Base-by-base conservation (phyloP, 2,329 filamentous ascomycete species). In the Verticillium klebahnii region DNA sequence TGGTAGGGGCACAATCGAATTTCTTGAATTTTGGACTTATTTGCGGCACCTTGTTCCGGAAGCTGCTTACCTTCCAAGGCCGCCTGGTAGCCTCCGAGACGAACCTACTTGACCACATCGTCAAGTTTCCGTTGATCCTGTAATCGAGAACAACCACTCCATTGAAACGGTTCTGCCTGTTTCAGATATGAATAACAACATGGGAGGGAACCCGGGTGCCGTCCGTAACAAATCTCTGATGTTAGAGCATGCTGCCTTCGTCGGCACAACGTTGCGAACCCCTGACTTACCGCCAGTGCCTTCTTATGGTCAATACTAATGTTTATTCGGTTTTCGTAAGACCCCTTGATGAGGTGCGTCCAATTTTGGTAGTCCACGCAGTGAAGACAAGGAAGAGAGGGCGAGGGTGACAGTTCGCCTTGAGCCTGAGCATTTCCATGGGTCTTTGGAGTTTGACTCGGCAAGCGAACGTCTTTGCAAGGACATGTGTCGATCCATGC, bases 11-110 rank as follows among this genome's bases (percentile, higher is more conserved):
- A 83, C 72, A n/a, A 66, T 83, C 80, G 39, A 83, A 83, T 0
- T 81, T 82, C 0, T 76, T 77, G 0, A 0, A 80, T 81, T 0
- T 76, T 77, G 0, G 82, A 82, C 61, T 81, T 74, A 59, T 82
- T 77, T 0, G 67, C 69, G 2, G 65, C 62, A 0, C 79, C 80
- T 64, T 84, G 81, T 3, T 81, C 81, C 15, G 84, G 68, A 65
- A 83, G 81, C 81, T 81, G 84, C 67, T 84, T 84, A 0, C 81
- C 82, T 0, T 82, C 70, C 80, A 84, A 84, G 8, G 78, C 81
- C 0, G 81, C 84, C 56, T 76, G 75, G 62, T 84, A 84, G 0
- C 77, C 77, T 31, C 76, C 77, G 0, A 74, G 70, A 1, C 77
- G 75, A 0, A 84, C 70, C 25, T 78, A 74, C 64, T 84, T 84